Base-by-base conservation (phyloP, 139 green algal species). In the Medakamo hakoo region DNA sequence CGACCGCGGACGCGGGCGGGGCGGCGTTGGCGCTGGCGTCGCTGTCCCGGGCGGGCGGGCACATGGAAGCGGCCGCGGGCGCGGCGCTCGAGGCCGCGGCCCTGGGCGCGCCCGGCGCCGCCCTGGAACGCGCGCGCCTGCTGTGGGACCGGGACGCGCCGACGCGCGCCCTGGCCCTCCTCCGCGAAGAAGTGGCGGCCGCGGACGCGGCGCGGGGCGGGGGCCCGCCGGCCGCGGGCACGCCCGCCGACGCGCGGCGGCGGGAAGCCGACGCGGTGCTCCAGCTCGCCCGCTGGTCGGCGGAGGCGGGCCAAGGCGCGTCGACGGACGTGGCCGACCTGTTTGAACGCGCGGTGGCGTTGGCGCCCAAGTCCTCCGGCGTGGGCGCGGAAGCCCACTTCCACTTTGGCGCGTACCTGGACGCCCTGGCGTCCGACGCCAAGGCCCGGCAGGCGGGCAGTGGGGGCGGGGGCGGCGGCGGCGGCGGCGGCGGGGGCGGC, bases 371-470 rank as follows among this genome's bases (percentile, higher is more conserved):
- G 18, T 90, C 9, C 40, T 52, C 40, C 9, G 9, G 40, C 40
- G 40, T 52, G 9, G 40, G 80, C 76, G 91, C 95, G 75, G 86
- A 89, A 60, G 75, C 71, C 3, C 81, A 91, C 68, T 97, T 96
- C 68, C 72, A 73, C 49, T 86, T 84, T 63, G 90, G 82, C 23
- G 75, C 70, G 20, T 97, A 93, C 71, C 73, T 91, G 57, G 91
- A 97, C 59, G 74, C 88, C 60, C 76, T 92, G 58, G 73, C 88
- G 62, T 59, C 67, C 32, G 86, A 88, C 63, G 81, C 75, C 19
- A 30, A 49, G 40, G 48, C 30, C 68, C 71, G 67, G 57, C 65
- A 74, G 65, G 60, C 22, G 5, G 30, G 22, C 22, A 4, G 2
- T 30, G 26, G 31, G 30, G 30, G 30, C 56, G 31, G 16, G 28